Evolutionary conservation across 805 yeast species (phyloP).

Genomic region (Wickerhamomyces mucosus): DNA sequence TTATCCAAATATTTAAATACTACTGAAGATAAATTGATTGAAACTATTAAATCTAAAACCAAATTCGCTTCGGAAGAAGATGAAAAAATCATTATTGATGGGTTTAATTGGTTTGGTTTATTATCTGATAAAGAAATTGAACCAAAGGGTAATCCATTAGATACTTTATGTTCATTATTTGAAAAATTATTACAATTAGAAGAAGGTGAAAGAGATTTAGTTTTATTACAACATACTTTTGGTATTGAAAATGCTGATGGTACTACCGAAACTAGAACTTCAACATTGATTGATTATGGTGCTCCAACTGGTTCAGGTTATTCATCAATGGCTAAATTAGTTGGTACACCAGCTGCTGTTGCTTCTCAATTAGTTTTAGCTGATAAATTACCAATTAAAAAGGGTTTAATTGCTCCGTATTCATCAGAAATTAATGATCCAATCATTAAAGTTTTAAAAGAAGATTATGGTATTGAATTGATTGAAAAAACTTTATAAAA

Average conservation of each 20-base stretch:
- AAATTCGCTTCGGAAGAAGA: slow-evolving; percentile 74
- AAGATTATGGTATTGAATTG: slow-evolving; percentile 77
- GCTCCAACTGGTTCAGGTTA: slow-evolving; percentile 72
- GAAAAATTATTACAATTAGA: slow-evolving; percentile 95
- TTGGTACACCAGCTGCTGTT: slow-evolving; percentile 97
- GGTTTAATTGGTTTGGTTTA: slow-evolving; percentile 90
- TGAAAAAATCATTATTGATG: slow-evolving; percentile 77
- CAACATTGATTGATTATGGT: slow-evolving; percentile 93
- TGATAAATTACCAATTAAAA: slow-evolving; percentile 64
- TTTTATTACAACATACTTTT: slow-evolving; percentile 93
- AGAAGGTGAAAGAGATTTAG: slow-evolving; percentile 92
- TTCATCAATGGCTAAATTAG: slow-evolving; percentile 97
- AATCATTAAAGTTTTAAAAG: slow-evolving; percentile 84
- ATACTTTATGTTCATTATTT: slow-evolving; percentile 92
- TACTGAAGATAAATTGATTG: slow-evolving; percentile 61
- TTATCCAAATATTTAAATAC: slow-evolving; percentile 69
- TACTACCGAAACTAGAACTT: slow-evolving; percentile 80
- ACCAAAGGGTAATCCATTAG: slow-evolving; percentile 91
- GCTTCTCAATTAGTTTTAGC: slow-evolving; percentile 74
- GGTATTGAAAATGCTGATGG: slow-evolving; percentile 97
- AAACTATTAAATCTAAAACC: slow-evolving; percentile 69
- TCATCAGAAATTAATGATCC: slow-evolving; percentile 85
- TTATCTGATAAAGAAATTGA: slow-evolving; percentile 67
- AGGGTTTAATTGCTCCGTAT: slow-evolving; percentile 92
- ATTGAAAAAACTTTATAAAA: slow-evolving; percentile 65